Percentiles rank a stretch among this genome's conserved stretches.
These are phyloP conservation scores for Mycena olivaceomarginata DNA, from an alignment of 768 basidiomycete genomes.

Conservation along the genomic window DNA sequence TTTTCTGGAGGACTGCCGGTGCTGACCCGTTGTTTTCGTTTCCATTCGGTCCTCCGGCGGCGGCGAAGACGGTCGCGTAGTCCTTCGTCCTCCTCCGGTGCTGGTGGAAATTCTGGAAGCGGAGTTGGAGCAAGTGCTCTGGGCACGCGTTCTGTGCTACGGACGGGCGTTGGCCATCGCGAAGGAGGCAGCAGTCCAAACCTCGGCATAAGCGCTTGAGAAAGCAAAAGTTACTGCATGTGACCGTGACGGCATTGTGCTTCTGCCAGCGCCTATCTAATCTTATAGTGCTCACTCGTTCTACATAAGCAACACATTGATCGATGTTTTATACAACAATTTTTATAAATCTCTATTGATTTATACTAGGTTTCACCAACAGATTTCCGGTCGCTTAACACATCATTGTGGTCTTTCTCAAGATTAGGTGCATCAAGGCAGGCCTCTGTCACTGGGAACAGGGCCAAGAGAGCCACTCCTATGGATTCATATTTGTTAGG, in stretches of 20 bases:
- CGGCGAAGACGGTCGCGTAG: conserved; percentile 63
- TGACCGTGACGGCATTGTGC: conserved; percentile 5
- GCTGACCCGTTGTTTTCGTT: conserved; percentile 81
- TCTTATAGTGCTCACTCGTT: no score
- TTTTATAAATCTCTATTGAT: not conserved
- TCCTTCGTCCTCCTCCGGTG: conserved; percentile 50
- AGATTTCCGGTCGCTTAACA: conserved; percentile 15
- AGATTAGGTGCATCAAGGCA: conserved; percentile 59
- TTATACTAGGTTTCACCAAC: conserved; percentile 9
- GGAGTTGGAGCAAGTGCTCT: not conserved
- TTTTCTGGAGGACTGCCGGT: conserved; percentile 13
- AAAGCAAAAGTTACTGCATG: conserved; percentile 19
- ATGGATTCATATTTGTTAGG: conserved; percentile 19
- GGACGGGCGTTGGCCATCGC: conserved; percentile 22
- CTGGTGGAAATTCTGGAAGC: not conserved
- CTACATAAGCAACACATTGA: no score
- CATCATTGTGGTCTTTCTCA: conserved; percentile 20
- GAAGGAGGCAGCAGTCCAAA: conserved; percentile 34
- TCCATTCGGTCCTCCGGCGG: conserved; percentile 82
- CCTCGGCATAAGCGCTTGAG: conserved; percentile 22
- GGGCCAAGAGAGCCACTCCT: conserved; percentile 54
- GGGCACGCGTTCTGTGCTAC: not conserved
- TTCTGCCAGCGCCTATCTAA: no score
- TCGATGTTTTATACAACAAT: no score
- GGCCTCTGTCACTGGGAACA: conserved; percentile 65